Evolutionary conservation across 495 filamentous ascomycete species (phyloP).

Genomic region (Aspergillus steynii): DNA sequence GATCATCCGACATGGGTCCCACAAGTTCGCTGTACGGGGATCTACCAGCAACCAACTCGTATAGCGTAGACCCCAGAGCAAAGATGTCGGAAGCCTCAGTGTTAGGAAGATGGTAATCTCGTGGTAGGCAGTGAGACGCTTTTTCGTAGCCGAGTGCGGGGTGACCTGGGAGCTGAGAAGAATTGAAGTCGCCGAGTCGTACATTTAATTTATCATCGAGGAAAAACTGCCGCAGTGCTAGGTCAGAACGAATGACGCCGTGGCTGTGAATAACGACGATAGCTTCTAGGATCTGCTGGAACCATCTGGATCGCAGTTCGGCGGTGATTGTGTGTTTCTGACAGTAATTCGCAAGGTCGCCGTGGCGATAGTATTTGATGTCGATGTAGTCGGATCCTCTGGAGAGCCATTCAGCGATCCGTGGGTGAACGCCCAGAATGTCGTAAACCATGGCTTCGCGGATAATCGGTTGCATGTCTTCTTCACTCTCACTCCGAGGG

Average conservation of each 20-base stretch:
- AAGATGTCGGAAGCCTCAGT: slow-evolving; percentile 14
- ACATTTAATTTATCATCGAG: slow-evolving; percentile 17
- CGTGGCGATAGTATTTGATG: slow-evolving; percentile 17
- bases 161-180: slow-evolving; percentile 18
- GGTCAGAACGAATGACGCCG: slow-evolving; percentile 19
- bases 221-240: slow-evolving; percentile 17
- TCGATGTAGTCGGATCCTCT: slow-evolving; percentile 11
- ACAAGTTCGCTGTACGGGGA: slow-evolving; percentile 2
- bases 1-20: not conserved
- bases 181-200: slow-evolving; percentile 21
- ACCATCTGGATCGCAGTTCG: slow-evolving; percentile 17
- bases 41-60: slow-evolving; percentile 13
- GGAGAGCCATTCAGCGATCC: slow-evolving; percentile 21
- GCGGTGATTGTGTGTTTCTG: slow-evolving; percentile 11
- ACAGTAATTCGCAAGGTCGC: slow-evolving; percentile 16
- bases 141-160: slow-evolving; percentile 20
- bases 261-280: slow-evolving; percentile 15
- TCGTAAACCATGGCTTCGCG: slow-evolving; percentile 19
- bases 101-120: slow-evolving; percentile 14
- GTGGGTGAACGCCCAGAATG: slow-evolving; percentile 17
- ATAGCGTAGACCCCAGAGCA: slow-evolving; percentile 16
- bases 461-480: slow-evolving; percentile 17
- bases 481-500: slow-evolving; percentile 15
- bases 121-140: slow-evolving; percentile 19
- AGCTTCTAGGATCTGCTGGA: slow-evolving; percentile 19